Base-by-base conservation (phyloP, 441 rosid genomes). In the Viola pubescens region DNA sequence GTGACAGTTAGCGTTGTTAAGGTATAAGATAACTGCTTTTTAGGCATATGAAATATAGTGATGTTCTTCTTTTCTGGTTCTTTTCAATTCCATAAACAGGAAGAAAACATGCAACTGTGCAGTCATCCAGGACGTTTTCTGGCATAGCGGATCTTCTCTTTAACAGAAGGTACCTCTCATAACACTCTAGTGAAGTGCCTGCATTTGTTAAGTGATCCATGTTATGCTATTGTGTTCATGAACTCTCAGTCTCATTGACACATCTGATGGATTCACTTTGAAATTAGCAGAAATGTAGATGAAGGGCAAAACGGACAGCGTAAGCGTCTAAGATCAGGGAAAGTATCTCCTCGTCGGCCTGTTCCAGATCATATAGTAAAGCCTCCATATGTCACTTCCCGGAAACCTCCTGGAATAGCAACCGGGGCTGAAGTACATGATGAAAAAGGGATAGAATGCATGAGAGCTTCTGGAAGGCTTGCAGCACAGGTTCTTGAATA, bases 381-480 rank as follows among this genome's bases (percentile, higher is more conserved):
- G 67, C 95, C 98, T 67, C 78, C 85, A 37, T 91, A 91, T 70
- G 95, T 86, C 48, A 78, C 79, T 55, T 67, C 87, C 54, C 37
- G 19, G 51, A 68, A 78, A 60, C 58, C 70, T 0, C 95, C 92
- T 9, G 95, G 96, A 54, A 83, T 91, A 66, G 79, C 83, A 0
- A 82, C 80, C 66, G 92, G 85, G 13, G 77, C 80, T 51, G 92
- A 91, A 77, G 76, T 91, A 56, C 98, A 88, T 68, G 87, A 82
- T 63, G 70, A 70, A 73, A 78, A 74, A 47, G 98, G 98, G 63
- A 81, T 81, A 66, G 87, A 85, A 54, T 61, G 79, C 67, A 91
- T 91, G 95, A 83, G 88, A 78, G 95, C 89, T 75, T 85, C 95
- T 7, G 98, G 98, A 61, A 82, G 68, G 76, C 96, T 91, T 56